phyloP scores from a whole-genome alignment of 2,329 filamentous ascomycete genomes.

The Fusarium sp. region DNA sequence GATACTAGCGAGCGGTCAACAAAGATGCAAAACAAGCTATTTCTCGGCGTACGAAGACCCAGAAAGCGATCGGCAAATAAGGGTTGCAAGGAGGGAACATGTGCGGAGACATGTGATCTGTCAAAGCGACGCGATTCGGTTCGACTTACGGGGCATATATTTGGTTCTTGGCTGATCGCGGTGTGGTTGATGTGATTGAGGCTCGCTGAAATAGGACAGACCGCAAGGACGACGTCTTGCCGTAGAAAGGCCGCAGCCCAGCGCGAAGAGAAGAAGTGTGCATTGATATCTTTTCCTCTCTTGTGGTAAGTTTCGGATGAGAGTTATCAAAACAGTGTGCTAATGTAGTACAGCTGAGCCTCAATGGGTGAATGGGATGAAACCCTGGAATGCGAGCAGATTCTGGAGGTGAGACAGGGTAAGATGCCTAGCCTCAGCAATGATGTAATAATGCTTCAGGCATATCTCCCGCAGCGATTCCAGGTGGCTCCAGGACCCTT shows the following conservation, averaged over 20 bases:
- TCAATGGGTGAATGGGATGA: conserved; percentile 20
- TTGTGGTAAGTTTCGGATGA: background rate
- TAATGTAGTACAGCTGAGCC: background rate
- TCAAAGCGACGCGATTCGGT: conserved; percentile 13
- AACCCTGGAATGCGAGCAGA: conserved; percentile 10
- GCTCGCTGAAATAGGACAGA: conserved; percentile 16
- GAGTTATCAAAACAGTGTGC: background rate
- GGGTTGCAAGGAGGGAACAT: conserved; percentile 20
- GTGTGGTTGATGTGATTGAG: conserved; percentile 42
- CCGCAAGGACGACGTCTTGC: conserved; percentile 12
- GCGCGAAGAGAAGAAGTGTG: background rate
- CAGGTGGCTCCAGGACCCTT: conserved; percentile 18
- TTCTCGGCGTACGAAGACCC: conserved; percentile 19
- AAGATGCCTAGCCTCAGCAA: conserved; percentile 8
- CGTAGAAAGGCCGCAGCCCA: conserved; percentile 19
- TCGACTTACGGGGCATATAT: conserved; percentile 52
- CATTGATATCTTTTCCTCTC: conserved; percentile 8
- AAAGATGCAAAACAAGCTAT: conserved; percentile 9
- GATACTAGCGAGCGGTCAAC: conserved; percentile 56
- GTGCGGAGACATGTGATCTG: conserved; percentile 28
- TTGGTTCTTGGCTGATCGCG: conserved; percentile 49
- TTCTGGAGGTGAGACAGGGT: conserved; percentile 24
- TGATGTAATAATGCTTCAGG: conserved; percentile 25
- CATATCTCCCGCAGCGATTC: conserved; percentile 5
- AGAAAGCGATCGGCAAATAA: conserved; percentile 40